Evolutionary conservation across 768 basidiomycete genomes (phyloP).

Genomic region (Suillus discolor): DNA sequence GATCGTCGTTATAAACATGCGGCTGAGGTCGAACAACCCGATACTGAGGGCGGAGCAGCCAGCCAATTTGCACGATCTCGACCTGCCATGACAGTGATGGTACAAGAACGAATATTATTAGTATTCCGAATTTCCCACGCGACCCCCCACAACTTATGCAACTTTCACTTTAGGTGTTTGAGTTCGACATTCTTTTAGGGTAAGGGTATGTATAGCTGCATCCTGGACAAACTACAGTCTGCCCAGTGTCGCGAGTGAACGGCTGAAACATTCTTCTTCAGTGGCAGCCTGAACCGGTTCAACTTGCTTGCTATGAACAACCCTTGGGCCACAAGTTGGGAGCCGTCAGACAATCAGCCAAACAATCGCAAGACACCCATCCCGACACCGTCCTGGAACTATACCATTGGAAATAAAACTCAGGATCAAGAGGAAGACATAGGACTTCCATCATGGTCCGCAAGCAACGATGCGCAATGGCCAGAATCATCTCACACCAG

Average conservation of each 20-base stretch:
- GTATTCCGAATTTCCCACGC: too few relatives aligned
- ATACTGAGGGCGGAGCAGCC: background rate
- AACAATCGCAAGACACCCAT: slow-evolving; percentile 4
- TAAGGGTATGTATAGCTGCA: background rate
- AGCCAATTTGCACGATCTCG: background rate
- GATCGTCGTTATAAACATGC: background rate
- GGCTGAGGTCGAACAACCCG: background rate
- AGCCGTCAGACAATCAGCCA: slow-evolving; percentile 43
- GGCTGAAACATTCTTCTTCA: background rate
- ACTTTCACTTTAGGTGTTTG: background rate
- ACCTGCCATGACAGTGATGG: too few relatives aligned
- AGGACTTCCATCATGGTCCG: slow-evolving; percentile 59
- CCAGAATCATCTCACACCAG: slow-evolving; percentile 44
- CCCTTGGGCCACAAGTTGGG: slow-evolving; percentile 77
- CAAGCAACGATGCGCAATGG: slow-evolving; percentile 48
- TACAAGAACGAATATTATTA: too few relatives aligned
- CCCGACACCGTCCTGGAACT: slow-evolving; percentile 10
- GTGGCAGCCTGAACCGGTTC: background rate
- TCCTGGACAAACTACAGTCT: background rate
- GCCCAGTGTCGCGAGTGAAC: background rate
- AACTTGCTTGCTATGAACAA: slow-evolving; percentile 60
- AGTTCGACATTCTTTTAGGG: background rate
- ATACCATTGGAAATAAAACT: slow-evolving; percentile 13
- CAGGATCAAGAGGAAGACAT: slow-evolving; percentile 55
- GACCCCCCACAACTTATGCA: background rate